These are phyloP conservation scores for Tulasnella sp. DNA, from an alignment of 768 basidiomycete genomes.

Conservation along the genomic window DNA sequence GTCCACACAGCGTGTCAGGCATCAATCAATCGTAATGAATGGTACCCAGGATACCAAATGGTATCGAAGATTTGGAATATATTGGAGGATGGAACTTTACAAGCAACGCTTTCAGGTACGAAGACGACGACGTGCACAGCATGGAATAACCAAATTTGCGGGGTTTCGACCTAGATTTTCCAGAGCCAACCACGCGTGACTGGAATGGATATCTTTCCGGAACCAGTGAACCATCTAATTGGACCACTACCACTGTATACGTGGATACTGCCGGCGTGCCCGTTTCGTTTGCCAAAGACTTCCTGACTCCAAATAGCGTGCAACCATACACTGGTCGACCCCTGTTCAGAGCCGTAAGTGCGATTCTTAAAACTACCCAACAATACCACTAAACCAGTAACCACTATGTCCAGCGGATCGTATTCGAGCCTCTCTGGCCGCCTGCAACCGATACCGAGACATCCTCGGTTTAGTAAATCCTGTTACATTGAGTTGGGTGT, in stretches of 20 bases:
- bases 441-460: not conserved
- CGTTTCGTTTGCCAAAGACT: not conserved
- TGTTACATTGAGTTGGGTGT: not conserved
- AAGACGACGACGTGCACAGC: not conserved
- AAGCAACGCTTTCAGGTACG: not conserved
- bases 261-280: not conserved
- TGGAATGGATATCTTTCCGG: not conserved
- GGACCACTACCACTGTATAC: not conserved
- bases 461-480: not conserved
- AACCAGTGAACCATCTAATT: not conserved
- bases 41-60: not conserved
- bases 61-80: not conserved
- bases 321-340: not conserved
- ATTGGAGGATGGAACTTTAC: not conserved
- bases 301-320: not conserved
- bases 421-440: not conserved
- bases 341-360: not conserved
- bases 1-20: not conserved
- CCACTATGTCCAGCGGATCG: not conserved
- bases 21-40: not conserved
- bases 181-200: not conserved
- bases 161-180: not conserved
- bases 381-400: not conserved
- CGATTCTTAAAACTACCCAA: not conserved
- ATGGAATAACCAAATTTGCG: not conserved